A percentile compares a stretch with the other conserved stretches of the same genome.
phyloP scores from a whole-genome alignment of 176 grass and related monocot genomes.

The Bromus sterilis region DNA sequence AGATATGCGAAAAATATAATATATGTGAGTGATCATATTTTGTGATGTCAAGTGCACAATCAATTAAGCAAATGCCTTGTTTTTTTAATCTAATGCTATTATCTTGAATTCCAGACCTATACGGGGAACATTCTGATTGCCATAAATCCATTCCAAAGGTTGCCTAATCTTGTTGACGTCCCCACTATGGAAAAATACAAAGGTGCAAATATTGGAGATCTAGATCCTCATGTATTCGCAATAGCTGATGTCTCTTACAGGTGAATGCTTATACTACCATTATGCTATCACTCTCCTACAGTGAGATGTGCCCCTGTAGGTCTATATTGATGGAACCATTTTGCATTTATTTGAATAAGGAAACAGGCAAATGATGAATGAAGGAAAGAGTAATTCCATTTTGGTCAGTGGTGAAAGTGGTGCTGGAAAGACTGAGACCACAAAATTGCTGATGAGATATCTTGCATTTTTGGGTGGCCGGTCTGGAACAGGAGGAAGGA shows the following conservation, averaged over 20 bases:
- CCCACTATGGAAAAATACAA: conserved; percentile 84
- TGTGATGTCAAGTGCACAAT: conserved; percentile 5
- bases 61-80: neutral
- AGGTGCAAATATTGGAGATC: conserved; percentile 73
- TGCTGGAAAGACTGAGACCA: conserved; percentile 98
- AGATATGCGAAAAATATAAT: conserved; percentile 87
- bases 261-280: conserved; percentile 53
- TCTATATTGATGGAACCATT: conserved; percentile 40
- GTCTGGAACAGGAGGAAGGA: conserved; percentile 71
- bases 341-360: conserved; percentile 52
- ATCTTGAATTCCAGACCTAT: conserved; percentile 66
- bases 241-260: conserved; percentile 91
- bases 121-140: conserved; percentile 94
- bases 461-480: conserved; percentile 89
- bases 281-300: conserved; percentile 5
- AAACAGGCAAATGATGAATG: conserved; percentile 99
- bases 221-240: conserved; percentile 91
- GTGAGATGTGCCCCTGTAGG: conserved; percentile 4
- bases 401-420: conserved; percentile 99
- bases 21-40: conserved; percentile 62
- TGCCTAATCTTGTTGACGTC: conserved; percentile 68
- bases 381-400: conserved; percentile 91
- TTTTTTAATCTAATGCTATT: conserved; percentile 19
- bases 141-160: conserved; percentile 95
- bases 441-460: conserved; percentile 93